Evolutionary conservation across 805 yeast genomes (phyloP), one percentile per base, ranked within the genome.

Genomic region (Myxozyma nipponensis): DNA sequence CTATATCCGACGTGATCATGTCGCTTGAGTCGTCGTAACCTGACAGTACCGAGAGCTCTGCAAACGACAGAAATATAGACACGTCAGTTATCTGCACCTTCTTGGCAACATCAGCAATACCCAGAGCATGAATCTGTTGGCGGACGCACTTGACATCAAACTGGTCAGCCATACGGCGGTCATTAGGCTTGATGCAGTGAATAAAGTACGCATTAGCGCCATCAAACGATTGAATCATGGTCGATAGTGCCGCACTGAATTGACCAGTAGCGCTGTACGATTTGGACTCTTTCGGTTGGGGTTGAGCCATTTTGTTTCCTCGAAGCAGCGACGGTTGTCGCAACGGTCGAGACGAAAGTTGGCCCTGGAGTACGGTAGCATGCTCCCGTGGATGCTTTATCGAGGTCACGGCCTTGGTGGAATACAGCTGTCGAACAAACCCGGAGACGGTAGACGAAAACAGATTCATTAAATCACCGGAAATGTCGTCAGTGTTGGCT

Each of bases 401-500:
- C 1, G 65, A 55, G 28, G 69, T 71, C 3, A 70, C 69, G 1
- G 71, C 71, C 24, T 66, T 60, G 4, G 70, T 53, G 22, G 60
- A 52, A 53, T 70, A 71, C 6, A 71, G 60, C 2, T 57, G 49
- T 49, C 62, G 54, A 43, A 71, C 52, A 52, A 71, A 71, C 28
- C 63, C 66, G 5, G 73, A 69, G 3, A 70, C 63, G 9, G 71
- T 62, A 10, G 68, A 63, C 17, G 70, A 68, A 60, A 71, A 70
- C 13, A 71, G 60, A 15, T 63, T 60, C 49, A 71, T 68, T 32
- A 71, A 63, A 45, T 72, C 75, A n/a, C 72, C 66, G 15, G 73
- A 66, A 17, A 72, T 66, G 23, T 79, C 76, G 57, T 79, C 83
- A 22, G 72, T 71, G 56, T 78, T 77, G 52, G 77, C 77, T 39